A percentile compares a stretch with the other conserved stretches of the same genome.
These are phyloP conservation scores for Angophora floribunda DNA, from an alignment of 345 rosid species.

Conservation along the genomic window DNA sequence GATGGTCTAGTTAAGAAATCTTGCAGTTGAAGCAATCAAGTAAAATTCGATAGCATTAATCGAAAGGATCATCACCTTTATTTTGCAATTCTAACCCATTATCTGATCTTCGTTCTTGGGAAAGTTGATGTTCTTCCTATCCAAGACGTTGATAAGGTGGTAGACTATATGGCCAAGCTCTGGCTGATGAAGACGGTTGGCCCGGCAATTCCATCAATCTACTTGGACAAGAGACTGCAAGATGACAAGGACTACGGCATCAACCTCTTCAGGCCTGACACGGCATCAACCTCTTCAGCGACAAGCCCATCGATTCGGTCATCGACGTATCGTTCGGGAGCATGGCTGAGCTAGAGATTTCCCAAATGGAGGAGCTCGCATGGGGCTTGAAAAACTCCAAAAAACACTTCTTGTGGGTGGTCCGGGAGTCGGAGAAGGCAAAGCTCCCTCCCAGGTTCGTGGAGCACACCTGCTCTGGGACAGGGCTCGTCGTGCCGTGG, in stretches of 20 bases:
- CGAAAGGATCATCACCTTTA: not conserved
- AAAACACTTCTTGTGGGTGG: slow-evolving; percentile 16
- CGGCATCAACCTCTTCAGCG: slow-evolving; percentile 5
- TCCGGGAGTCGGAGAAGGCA: not conserved
- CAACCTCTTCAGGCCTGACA: slow-evolving; percentile 6
- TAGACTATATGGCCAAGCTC: slow-evolving; percentile 1
- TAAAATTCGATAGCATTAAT: not conserved
- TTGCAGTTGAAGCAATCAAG: not conserved
- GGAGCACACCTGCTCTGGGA: not conserved
- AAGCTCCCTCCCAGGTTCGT: not conserved
- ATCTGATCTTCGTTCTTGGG: not conserved
- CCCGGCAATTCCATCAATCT: slow-evolving; percentile 18
- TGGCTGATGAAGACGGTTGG: slow-evolving; percentile 11
- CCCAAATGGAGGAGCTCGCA: slow-evolving; percentile 13
- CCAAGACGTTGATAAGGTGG: not conserved
- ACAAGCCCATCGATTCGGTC: slow-evolving; percentile 8
- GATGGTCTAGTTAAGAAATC: not conserved
- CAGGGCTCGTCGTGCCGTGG: slow-evolving; percentile 12
- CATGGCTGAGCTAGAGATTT: not conserved
- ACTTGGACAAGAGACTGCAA: slow-evolving; percentile 8
- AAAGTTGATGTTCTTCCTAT: not conserved
- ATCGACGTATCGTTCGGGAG: slow-evolving; percentile 20
- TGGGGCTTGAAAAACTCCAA: not conserved
- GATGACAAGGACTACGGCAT: slow-evolving; percentile 9
- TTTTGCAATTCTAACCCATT: not conserved